Percentiles rank a stretch among this genome's conserved stretches.
Evolutionary conservation across 805 yeast species (phyloP).

Genomic region (Candida berthetii): DNA sequence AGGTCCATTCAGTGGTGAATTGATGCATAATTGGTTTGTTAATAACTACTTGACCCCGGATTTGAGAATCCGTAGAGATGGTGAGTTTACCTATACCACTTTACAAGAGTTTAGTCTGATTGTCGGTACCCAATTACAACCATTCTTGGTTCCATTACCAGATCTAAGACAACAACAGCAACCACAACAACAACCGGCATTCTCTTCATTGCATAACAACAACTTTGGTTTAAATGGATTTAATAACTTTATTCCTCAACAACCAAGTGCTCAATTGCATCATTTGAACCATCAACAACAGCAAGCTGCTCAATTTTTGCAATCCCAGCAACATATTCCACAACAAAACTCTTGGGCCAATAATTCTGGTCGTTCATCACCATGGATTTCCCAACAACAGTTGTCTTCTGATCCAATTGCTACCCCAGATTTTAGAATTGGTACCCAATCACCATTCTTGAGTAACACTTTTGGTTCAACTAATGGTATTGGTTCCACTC

Average conservation of each 20-base stretch:
- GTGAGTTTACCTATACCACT: slow-evolving; percentile 41
- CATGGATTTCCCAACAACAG: slow-evolving; percentile 11
- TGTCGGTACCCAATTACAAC: slow-evolving; percentile 44
- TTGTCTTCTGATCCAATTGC: slow-evolving; percentile 3
- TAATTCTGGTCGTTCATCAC: slow-evolving; percentile 13
- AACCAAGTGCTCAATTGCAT: background rate
- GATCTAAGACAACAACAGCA: slow-evolving; percentile 4
- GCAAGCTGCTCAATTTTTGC: background rate
- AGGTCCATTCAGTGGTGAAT: slow-evolving; percentile 71
- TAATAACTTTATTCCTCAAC: slow-evolving; percentile 1
- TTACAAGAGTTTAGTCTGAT: slow-evolving; percentile 46
- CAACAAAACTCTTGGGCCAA: slow-evolving; percentile 7
- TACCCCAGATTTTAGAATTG: slow-evolving; percentile 6
- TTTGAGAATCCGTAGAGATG: slow-evolving; percentile 53
- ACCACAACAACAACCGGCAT: slow-evolving; percentile 1
- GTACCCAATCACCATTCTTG: slow-evolving; percentile 12
- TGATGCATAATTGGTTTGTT: slow-evolving; percentile 76
- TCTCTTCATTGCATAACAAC: slow-evolving; percentile 2
- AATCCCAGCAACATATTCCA: slow-evolving; percentile 6
- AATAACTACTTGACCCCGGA: slow-evolving; percentile 51
- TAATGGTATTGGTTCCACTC: background rate
- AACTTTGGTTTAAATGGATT: slow-evolving; percentile 1
- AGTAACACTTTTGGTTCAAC: background rate
- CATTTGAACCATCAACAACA: slow-evolving; percentile 2
- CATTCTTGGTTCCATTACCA: slow-evolving; percentile 55